Conservation (phyloP, 2,329 filamentous ascomycete genomes). For the Juglanconis sp. region DNA sequence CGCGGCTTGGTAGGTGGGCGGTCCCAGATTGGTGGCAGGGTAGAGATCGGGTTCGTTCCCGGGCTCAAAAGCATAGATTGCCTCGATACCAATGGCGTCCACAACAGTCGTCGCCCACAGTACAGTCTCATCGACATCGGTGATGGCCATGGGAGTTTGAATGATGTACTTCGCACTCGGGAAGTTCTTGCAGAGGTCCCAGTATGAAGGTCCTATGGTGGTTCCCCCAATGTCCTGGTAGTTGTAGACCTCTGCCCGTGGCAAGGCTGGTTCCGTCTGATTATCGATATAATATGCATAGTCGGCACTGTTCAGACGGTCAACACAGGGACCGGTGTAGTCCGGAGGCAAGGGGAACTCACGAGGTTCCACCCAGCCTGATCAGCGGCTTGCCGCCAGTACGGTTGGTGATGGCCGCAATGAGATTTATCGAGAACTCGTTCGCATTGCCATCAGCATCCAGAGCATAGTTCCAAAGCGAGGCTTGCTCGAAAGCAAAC, state of each 20-base stretch:
- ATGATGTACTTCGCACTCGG: constrained; percentile 32
- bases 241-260: constrained; percentile 31
- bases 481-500: constrained; percentile 32
- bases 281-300: constrained; percentile 32
- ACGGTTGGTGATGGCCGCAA: constrained; percentile 30
- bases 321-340: neutral
- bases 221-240: constrained; percentile 33
- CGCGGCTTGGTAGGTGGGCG: constrained; percentile 32
- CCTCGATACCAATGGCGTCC: constrained; percentile 27
- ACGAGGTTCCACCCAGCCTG: constrained; percentile 31
- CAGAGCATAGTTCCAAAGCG: constrained; percentile 31
- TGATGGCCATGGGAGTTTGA: constrained; percentile 33
- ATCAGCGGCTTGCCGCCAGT: constrained; percentile 34
- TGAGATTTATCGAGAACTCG: constrained; percentile 32
- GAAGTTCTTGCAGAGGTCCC: constrained; percentile 30
- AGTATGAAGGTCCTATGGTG: constrained; percentile 33
- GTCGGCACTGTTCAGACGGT: constrained; percentile 26
- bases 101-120: constrained; percentile 31
- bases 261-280: constrained; percentile 29
- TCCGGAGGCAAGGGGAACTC: neutral
- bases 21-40: constrained; percentile 26
- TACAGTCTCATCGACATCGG: constrained; percentile 32
- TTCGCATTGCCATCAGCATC: constrained; percentile 30
- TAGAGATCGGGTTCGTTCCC: constrained; percentile 36
- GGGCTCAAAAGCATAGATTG: constrained; percentile 34